These are phyloP conservation scores for Mikania micrantha DNA, from an alignment of 129 eudicot species.

Conservation along the genomic window DNA sequence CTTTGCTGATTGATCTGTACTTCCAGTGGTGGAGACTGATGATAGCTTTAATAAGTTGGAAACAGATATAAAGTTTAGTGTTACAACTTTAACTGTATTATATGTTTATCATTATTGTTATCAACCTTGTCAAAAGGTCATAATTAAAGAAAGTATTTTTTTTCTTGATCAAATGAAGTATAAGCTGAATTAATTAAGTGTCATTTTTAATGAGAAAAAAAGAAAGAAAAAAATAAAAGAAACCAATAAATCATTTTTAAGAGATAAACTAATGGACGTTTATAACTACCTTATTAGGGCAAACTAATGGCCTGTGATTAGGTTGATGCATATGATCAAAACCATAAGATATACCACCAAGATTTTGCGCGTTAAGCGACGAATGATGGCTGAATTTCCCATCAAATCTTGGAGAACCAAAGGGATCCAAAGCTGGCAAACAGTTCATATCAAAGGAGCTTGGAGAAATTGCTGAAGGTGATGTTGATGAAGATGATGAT, in stretches of 20 bases:
- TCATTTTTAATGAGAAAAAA: conserved; percentile 28
- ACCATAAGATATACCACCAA: conserved; percentile 26
- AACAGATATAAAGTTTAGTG: conserved; percentile 25
- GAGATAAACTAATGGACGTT: neutral
- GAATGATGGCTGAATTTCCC: conserved; percentile 30
- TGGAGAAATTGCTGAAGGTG: conserved; percentile 19
- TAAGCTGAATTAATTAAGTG: neutral
- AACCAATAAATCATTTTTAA: neutral
- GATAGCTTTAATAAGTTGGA: conserved; percentile 36
- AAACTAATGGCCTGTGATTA: conserved; percentile 29
- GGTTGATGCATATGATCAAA: conserved; percentile 39
- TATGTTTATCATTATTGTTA: conserved; percentile 6
- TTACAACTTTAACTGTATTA: conserved; percentile 15
- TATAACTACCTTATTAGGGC: conserved; percentile 41
- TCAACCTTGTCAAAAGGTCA: conserved; percentile 24
- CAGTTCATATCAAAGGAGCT: conserved; percentile 52
- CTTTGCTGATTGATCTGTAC: conserved; percentile 38
- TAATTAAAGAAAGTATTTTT: conserved; percentile 6
- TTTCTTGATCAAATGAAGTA: neutral
- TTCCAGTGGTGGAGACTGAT: conserved; percentile 32
- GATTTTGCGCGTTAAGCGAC: conserved; percentile 22
- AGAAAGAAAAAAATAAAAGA: neutral
- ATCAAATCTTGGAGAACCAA: conserved; percentile 45
- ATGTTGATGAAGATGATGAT: conserved; percentile 20
- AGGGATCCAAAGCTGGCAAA: conserved; percentile 62